Percentiles rank a stretch among this genome's conserved stretches.
These are phyloP conservation scores for Evansstolkia leycettana DNA, from an alignment of 495 filamentous ascomycete genomes.

Conservation along the genomic window DNA sequence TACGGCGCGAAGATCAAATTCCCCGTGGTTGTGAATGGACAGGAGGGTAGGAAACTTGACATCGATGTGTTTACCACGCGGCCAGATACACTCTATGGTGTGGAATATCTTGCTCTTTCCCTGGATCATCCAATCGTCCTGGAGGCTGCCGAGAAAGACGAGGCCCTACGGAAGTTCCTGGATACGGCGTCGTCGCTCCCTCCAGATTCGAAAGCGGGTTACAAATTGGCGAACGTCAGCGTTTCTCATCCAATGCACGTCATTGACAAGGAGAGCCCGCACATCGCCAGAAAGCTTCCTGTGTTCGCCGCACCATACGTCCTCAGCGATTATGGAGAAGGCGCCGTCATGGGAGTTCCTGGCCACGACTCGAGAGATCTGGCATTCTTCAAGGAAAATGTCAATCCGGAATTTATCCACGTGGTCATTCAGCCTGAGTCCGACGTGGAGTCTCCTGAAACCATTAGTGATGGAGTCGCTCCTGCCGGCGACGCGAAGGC, in stretches of 20 bases:
- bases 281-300: constrained; percentile 45
- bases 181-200: constrained; percentile 47
- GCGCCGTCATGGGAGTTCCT: constrained; percentile 86
- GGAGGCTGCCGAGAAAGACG: constrained; percentile 43
- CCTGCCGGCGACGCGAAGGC: constrained; percentile 24
- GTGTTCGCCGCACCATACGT: constrained; percentile 79
- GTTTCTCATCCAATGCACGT: constrained; percentile 53
- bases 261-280: constrained; percentile 37
- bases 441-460: constrained; percentile 17
- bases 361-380: constrained; percentile 70
- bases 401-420: constrained; percentile 34
- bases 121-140: constrained; percentile 59
- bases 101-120: constrained; percentile 74
- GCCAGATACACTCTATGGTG: constrained; percentile 72
- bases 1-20: constrained; percentile 63
- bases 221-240: constrained; percentile 44
- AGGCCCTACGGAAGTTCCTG: constrained; percentile 53
- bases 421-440: constrained; percentile 32
- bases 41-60: constrained; percentile 15
- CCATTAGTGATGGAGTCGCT: constrained; percentile 22
- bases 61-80: constrained; percentile 77
- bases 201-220: constrained; percentile 64
- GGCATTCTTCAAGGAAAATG: constrained; percentile 66
- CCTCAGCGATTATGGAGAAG: constrained; percentile 76
- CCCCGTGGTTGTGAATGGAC: constrained; percentile 29